phyloP scores from a whole-genome alignment of 768 basidiomycete species.

The Leccinum variicolor region DNA sequence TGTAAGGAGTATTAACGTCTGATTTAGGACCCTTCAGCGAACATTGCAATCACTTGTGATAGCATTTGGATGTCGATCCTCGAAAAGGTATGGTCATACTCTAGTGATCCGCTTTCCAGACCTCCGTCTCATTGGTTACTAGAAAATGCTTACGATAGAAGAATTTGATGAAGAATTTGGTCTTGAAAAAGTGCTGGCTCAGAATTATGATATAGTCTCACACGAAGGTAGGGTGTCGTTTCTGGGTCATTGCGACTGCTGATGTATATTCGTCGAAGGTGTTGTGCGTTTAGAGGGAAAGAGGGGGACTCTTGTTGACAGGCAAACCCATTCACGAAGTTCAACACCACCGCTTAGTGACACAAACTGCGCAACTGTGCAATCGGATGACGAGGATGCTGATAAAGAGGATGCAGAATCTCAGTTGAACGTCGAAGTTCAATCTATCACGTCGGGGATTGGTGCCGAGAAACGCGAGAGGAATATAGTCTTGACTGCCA shows the following conservation, averaged over 20 bases:
- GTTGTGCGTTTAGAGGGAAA: constrained; percentile 1
- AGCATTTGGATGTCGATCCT: constrained; percentile 7
- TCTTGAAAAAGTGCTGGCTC: background rate
- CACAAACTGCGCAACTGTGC: background rate
- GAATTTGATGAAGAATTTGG: background rate
- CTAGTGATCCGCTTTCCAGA: background rate
- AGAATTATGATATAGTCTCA: constrained; percentile 1
- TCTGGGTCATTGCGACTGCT: background rate
- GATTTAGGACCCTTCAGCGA: constrained; percentile 1
- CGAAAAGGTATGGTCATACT: background rate
- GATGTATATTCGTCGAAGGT: background rate
- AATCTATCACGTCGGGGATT: background rate
- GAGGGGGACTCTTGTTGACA: background rate
- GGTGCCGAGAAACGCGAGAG: no score
- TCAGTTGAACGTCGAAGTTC: background rate
- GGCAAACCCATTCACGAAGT: background rate
- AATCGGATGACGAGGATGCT: background rate
- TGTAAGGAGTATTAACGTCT: background rate
- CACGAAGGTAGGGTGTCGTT: background rate
- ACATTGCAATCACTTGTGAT: constrained; percentile 7
- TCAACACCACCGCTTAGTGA: background rate
- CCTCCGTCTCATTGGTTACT: background rate
- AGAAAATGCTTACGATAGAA: background rate
- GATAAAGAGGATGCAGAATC: background rate
- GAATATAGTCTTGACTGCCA: no score